Percentiles rank a stretch among this genome's conserved stretches.
These are phyloP conservation scores for Fragosphaeria purpurea DNA, from an alignment of 2,329 filamentous ascomycete species.

Conservation along the genomic window DNA sequence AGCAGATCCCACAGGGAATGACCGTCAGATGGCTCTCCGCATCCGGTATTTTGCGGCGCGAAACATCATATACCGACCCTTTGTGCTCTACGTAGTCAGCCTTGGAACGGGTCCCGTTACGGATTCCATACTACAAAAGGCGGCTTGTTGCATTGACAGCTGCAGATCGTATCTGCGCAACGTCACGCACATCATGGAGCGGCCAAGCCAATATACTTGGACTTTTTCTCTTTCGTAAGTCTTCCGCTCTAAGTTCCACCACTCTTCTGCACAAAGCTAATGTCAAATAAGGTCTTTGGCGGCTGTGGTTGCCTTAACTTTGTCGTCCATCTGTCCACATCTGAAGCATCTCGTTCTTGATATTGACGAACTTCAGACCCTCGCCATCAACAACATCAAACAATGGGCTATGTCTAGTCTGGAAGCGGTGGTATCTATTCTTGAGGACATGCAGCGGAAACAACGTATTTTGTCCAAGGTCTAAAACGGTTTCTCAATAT, in stretches of 20 bases:
- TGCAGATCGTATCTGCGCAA: constrained; percentile 21
- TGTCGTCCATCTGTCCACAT: constrained; percentile 15
- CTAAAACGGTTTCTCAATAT: not conserved
- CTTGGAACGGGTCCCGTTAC: constrained; percentile 11
- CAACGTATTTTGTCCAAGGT: constrained; percentile 11
- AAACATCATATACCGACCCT: constrained; percentile 24
- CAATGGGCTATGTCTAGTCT: constrained; percentile 20
- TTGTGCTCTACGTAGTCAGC: constrained; percentile 20
- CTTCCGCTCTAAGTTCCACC: not conserved
- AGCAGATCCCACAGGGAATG: constrained; percentile 13
- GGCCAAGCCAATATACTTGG: constrained; percentile 24
- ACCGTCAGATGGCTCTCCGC: constrained; percentile 18
- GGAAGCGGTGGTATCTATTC: constrained; percentile 18
- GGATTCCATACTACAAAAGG: constrained; percentile 18
- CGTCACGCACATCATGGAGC: constrained; percentile 17
- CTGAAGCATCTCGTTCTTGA: constrained; percentile 21
- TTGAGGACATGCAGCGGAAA: constrained; percentile 21
- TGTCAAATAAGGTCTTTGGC: constrained; percentile 19
- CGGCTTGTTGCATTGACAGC: constrained; percentile 21
- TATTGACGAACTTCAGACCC: constrained; percentile 20
- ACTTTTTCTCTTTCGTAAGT: constrained; percentile 24
- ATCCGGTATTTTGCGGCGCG: constrained; percentile 24
- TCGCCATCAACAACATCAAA: constrained; percentile 18
- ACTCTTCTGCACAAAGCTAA: no score
- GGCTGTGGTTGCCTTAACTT: constrained; percentile 21